These are phyloP conservation scores for Pyrrhoderma noxium DNA, from an alignment of 1,284 basidiomycete genomes.

Conservation along the genomic window DNA sequence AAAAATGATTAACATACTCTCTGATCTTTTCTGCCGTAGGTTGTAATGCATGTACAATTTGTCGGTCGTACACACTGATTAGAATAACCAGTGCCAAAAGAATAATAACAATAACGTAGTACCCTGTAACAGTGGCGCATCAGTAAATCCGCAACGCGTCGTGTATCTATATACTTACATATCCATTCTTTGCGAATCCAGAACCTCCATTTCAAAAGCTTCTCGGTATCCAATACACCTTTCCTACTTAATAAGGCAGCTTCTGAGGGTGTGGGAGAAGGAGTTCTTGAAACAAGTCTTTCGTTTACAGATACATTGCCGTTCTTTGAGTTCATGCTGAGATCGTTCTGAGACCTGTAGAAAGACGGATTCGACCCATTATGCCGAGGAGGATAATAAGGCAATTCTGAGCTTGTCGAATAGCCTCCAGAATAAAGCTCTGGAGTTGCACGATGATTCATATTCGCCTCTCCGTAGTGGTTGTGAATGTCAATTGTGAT, in stretches of 20 bases:
- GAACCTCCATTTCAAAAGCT: slow-evolving; percentile 36
- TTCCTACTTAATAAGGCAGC: slow-evolving; percentile 28
- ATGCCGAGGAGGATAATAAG: slow-evolving; percentile 12
- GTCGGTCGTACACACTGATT: slow-evolving; percentile 46
- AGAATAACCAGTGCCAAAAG: slow-evolving; percentile 37
- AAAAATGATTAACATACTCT: slow-evolving; percentile 22
- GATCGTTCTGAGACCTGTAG: slow-evolving; percentile 6
- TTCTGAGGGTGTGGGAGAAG: slow-evolving; percentile 37
- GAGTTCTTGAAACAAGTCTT: slow-evolving; percentile 25
- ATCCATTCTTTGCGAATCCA: slow-evolving; percentile 45
- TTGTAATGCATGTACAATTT: slow-evolving; percentile 53
- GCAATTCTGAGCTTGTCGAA: slow-evolving; percentile 3
- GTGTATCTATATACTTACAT: slow-evolving; percentile 33
- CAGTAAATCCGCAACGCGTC: neutral
- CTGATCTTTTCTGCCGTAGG: slow-evolving; percentile 49
- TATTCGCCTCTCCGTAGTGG: neutral
- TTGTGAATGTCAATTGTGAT: too few relatives aligned
- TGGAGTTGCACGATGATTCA: neutral
- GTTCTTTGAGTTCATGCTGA: slow-evolving; percentile 6
- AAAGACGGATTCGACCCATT: slow-evolving; percentile 13
- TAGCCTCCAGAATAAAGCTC: slow-evolving; percentile 10
- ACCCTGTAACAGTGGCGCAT: slow-evolving; percentile 24
- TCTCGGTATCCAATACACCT: slow-evolving; percentile 39
- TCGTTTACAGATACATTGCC: neutral
- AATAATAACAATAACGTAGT: slow-evolving; percentile 29